Conservation (phyloP, 2,329 filamentous ascomycete genomes). For the Cercospora berteroae region DNA sequence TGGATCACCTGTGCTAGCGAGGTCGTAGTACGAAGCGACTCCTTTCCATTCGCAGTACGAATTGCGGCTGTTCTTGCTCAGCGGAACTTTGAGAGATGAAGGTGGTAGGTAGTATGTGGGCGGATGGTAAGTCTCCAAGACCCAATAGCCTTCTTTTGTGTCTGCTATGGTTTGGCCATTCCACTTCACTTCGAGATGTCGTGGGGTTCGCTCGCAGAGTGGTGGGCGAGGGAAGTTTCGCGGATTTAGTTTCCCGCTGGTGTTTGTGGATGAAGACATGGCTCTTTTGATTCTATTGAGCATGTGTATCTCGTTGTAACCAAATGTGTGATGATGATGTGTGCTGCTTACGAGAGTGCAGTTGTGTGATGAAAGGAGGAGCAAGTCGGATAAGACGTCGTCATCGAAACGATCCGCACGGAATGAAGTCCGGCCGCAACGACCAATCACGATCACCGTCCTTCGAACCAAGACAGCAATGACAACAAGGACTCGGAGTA, state of each 20-base stretch:
- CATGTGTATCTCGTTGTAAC: background rate
- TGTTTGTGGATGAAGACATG: conserved; percentile 24
- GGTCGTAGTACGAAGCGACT: conserved; percentile 57
- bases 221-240: conserved; percentile 60
- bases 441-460: background rate
- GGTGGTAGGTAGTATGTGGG: conserved; percentile 63
- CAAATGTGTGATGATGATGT: background rate
- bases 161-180: conserved; percentile 56
- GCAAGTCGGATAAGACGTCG: background rate
- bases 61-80: conserved; percentile 48
- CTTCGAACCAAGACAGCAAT: background rate
- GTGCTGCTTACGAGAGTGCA: background rate
- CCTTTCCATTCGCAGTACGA: conserved; percentile 64
- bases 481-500: background rate
- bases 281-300: conserved; percentile 16
- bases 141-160: conserved; percentile 60
- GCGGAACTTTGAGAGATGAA: conserved; percentile 48
- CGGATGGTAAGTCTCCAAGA: conserved; percentile 61
- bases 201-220: conserved; percentile 52
- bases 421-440: background rate
- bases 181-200: conserved; percentile 58
- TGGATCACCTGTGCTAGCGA: conserved; percentile 43
- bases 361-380: background rate
- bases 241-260: conserved; percentile 51
- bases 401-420: background rate